Percentiles rank a stretch among this genome's conserved stretches.
Conservation (phyloP, 768 basidiomycete species). For the Rossbeevera mucosa region DNA sequence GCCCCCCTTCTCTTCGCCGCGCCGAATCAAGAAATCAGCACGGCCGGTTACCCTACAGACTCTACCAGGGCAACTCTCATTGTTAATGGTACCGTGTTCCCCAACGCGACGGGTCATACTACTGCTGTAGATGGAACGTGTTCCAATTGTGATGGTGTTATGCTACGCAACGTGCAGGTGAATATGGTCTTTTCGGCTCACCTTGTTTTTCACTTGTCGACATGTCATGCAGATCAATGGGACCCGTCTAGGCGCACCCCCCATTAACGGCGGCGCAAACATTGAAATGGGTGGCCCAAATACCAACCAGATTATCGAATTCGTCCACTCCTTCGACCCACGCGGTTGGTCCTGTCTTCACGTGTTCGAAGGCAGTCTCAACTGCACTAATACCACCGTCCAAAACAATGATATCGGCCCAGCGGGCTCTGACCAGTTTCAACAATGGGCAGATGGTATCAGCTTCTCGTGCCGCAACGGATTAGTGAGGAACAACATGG, state of each 20-base stretch:
- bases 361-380: conserved; percentile 58
- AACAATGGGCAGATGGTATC: conserved; percentile 82
- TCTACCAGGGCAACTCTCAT: conserved; percentile 63
- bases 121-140: conserved; percentile 71
- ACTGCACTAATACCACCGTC: conserved; percentile 59
- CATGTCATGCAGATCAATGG: conserved; percentile 59
- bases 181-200: background rate
- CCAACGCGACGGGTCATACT: conserved; percentile 61
- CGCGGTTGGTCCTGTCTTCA: conserved; percentile 84
- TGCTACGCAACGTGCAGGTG: conserved; percentile 70
- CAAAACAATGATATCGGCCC: conserved; percentile 85
- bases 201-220: background rate
- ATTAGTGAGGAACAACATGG: conserved; percentile 61
- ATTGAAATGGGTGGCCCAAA: conserved; percentile 84
- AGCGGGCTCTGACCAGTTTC: conserved; percentile 58
- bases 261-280: conserved; percentile 63
- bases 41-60: conserved; percentile 68
- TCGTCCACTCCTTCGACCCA: conserved; percentile 71
- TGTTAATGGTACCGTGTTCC: conserved; percentile 55
- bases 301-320: conserved; percentile 68
- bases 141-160: conserved; percentile 51
- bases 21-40: conserved; percentile 76
- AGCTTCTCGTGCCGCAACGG: conserved; percentile 65
- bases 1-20: conserved; percentile 64
- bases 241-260: conserved; percentile 50